Conservation (phyloP, 345 rosid species). For the Ceriops tagal region DNA sequence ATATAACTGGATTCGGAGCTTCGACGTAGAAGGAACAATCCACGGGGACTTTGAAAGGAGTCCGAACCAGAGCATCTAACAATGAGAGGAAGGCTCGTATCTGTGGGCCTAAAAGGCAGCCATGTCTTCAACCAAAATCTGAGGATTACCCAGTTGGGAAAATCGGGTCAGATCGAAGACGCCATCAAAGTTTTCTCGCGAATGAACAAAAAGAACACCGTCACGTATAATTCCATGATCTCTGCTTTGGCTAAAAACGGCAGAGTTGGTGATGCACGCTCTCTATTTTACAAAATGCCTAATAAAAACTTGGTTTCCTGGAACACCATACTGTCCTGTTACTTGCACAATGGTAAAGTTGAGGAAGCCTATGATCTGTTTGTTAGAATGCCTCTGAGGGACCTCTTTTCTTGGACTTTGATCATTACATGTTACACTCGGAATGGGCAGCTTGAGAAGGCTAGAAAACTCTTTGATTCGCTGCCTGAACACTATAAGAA, state of each 20-base stretch:
- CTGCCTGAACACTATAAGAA: conserved; percentile 28
- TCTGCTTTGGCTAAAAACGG: conserved; percentile 39
- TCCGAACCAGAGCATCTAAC: not conserved
- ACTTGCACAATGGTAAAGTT: conserved; percentile 15
- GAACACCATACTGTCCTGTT: conserved; percentile 39
- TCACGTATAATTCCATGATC: conserved; percentile 43
- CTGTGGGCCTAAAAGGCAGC: not conserved
- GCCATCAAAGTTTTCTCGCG: conserved; percentile 34
- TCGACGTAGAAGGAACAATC: no score
- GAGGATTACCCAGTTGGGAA: conserved; percentile 35
- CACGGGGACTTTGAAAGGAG: not conserved
- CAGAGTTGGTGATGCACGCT: conserved; percentile 24
- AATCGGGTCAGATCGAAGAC: conserved; percentile 31
- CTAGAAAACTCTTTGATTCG: conserved; percentile 32
- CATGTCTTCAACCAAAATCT: conserved; percentile 22
- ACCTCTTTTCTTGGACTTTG: conserved; percentile 34
- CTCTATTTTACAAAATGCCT: conserved; percentile 36
- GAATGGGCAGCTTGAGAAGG: conserved; percentile 31
- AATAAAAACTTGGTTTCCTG: conserved; percentile 35
- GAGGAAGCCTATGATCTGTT: conserved; percentile 34
- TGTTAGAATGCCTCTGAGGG: conserved; percentile 27
- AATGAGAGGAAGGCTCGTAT: conserved; percentile 5
- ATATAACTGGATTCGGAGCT: no score
- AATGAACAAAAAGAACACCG: conserved; percentile 32
- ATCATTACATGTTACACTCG: conserved; percentile 35